Conservation (phyloP, 805 yeast species). For the Isabelozyma heimii region DNA sequence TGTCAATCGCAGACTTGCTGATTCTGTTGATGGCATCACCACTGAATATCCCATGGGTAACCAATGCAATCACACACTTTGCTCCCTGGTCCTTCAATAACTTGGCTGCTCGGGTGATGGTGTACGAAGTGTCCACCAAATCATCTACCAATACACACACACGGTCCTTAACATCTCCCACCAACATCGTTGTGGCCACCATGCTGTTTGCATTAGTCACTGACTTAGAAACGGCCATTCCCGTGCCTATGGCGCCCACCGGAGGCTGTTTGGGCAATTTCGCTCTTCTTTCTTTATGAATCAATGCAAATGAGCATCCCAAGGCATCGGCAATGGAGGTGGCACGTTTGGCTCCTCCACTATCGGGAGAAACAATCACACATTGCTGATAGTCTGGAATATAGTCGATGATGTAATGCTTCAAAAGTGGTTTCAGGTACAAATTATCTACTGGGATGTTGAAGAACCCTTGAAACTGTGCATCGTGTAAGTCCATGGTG, state of each 20-base stretch:
- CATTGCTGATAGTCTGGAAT: slow-evolving; percentile 81
- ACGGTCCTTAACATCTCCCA: slow-evolving; percentile 86
- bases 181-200: slow-evolving; percentile 88
- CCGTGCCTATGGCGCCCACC: slow-evolving; percentile 9
- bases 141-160: slow-evolving; percentile 93
- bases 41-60: slow-evolving; percentile 90
- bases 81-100: slow-evolving; percentile 93
- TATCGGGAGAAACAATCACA: slow-evolving; percentile 95
- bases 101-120: slow-evolving; percentile 89
- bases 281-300: slow-evolving; percentile 86
- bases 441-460: slow-evolving; percentile 95
- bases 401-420: slow-evolving; percentile 73
- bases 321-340: slow-evolving; percentile 89
- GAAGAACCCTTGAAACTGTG: slow-evolving; percentile 97
- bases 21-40: slow-evolving; percentile 86
- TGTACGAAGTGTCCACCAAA: slow-evolving; percentile 87
- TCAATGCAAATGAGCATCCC: slow-evolving; percentile 86
- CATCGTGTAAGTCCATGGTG: slow-evolving; percentile 97
- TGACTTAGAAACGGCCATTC: slow-evolving; percentile 19
- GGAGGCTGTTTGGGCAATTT: slow-evolving; percentile 25
- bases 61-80: slow-evolving; percentile 74
- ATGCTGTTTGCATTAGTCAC: slow-evolving; percentile 11
- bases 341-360: slow-evolving; percentile 98
- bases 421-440: slow-evolving; percentile 83
- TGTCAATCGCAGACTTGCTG: slow-evolving; percentile 68